Conservation (phyloP, 164 flowering plant genomes). For the Malania oleifera region DNA sequence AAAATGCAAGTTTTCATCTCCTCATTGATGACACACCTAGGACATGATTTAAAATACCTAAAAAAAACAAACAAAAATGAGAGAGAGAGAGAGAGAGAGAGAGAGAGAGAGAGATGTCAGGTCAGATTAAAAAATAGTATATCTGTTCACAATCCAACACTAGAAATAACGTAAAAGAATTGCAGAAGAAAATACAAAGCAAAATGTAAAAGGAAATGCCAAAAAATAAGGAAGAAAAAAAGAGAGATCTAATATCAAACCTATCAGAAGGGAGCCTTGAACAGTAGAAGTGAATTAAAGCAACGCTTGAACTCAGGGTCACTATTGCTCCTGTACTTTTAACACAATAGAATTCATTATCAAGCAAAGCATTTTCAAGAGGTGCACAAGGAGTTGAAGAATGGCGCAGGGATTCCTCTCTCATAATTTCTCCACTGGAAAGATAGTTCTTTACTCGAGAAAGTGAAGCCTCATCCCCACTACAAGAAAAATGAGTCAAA, state of each 20-base stretch:
- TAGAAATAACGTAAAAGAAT: too few species aligned
- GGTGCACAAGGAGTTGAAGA: conserved; percentile 55
- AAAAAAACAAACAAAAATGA: background rate
- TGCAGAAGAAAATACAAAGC: background rate
- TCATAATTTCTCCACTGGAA: conserved; percentile 63
- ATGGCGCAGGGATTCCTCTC: conserved; percentile 55
- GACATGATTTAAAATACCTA: conserved; percentile 78
- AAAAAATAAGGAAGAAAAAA: background rate
- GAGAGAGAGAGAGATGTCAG: background rate
- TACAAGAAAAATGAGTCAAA: conserved; percentile 9
- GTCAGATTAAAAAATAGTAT: background rate
- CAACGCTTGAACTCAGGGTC: conserved; percentile 54
- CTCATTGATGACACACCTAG: conserved; percentile 44
- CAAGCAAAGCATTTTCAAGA: conserved; percentile 27
- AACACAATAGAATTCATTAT: conserved; percentile 49
- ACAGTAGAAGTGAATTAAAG: conserved; percentile 63
- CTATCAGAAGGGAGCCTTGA: conserved; percentile 85
- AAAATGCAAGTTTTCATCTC: conserved; percentile 41
- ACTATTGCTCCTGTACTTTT: conserved; percentile 70
- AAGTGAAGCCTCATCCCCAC: conserved; percentile 46
- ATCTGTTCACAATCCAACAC: too few species aligned
- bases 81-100: background rate
- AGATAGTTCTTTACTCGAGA: conserved; percentile 47
- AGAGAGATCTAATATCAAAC: conserved; percentile 34
- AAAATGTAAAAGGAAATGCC: background rate